Conservation (phyloP, 768 basidiomycete genomes). For the Nidularia sp. region DNA sequence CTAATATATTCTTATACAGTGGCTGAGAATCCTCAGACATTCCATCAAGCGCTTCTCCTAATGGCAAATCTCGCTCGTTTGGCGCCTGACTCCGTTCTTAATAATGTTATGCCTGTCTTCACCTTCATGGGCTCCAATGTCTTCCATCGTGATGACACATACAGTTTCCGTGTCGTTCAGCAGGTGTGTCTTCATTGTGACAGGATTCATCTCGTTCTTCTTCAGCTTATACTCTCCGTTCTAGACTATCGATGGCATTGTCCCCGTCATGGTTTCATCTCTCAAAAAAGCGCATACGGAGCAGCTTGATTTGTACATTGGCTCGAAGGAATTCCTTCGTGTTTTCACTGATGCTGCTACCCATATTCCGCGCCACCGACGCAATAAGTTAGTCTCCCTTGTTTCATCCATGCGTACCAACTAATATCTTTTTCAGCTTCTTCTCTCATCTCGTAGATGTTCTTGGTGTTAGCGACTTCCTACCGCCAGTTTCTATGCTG, state of each 20-base stretch:
- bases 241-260: constrained; percentile 89
- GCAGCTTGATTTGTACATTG: constrained; percentile 60
- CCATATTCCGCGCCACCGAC: constrained; percentile 90
- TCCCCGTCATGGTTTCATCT: constrained; percentile 88
- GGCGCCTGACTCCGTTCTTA: constrained; percentile 86
- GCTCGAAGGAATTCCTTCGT: constrained; percentile 75
- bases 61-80: constrained; percentile 81
- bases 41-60: constrained; percentile 86
- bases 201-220: background rate
- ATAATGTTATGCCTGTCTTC: constrained; percentile 97
- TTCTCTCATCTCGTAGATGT: constrained; percentile 84
- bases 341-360: constrained; percentile 92
- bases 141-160: constrained; percentile 93
- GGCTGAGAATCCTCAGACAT: constrained; percentile 89
- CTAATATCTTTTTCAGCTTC: constrained; percentile 49
- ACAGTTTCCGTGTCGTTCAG: constrained; percentile 93
- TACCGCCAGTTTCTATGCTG: constrained; percentile 80
- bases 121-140: constrained; percentile 99
- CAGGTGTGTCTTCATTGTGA: constrained; percentile 44
- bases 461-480: constrained; percentile 75
- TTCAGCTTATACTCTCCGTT: background rate
- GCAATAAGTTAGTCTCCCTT: constrained; percentile 60
- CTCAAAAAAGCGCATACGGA: constrained; percentile 54
- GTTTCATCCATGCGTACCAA: background rate
- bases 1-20: constrained; percentile 35